A percentile compares a stretch with the other conserved stretches of the same genome.
phyloP scores from a whole-genome alignment of 768 basidiomycete genomes.

The Rhodotorula graminis region DNA sequence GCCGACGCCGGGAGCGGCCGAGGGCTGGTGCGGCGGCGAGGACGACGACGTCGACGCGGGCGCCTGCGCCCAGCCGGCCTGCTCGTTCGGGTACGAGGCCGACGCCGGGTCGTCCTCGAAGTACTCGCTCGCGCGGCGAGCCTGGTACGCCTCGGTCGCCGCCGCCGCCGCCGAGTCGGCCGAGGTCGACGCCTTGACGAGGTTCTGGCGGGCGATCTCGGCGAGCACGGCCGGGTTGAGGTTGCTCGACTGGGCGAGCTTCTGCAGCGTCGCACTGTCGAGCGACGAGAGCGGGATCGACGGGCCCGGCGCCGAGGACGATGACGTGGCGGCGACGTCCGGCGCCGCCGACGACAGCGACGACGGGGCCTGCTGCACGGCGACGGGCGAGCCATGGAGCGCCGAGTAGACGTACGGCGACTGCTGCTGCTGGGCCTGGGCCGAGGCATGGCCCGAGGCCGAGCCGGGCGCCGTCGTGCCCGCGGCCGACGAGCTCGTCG shows the following conservation, averaged over 20 bases:
- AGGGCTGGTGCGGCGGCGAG: not conserved
- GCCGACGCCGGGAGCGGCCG: not conserved
- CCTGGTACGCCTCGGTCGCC: constrained; percentile 75
- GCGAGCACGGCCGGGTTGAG: constrained; percentile 36
- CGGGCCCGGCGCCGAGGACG: not conserved
- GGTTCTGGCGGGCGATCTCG: constrained; percentile 35
- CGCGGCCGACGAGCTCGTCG: not conserved
- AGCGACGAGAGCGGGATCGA: constrained; percentile 32
- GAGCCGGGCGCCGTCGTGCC: no score
- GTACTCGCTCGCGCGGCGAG: constrained; percentile 45
- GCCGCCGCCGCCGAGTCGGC: not conserved
- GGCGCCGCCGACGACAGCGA: not conserved
- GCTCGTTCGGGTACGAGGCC: no score
- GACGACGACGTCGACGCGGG: not conserved
- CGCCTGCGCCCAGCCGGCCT: no score
- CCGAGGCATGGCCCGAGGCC: no score
- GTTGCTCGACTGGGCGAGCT: constrained; percentile 23
- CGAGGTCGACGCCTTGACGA: not conserved
- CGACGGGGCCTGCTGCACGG: not conserved
- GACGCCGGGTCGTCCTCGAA: not conserved
- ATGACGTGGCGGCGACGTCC: not conserved
- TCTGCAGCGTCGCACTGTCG: constrained; percentile 16
- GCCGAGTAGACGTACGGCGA: no score
- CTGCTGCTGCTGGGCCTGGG: no score
- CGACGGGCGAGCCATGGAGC: not conserved